Percentiles rank a stretch among this genome's conserved stretches.
These are phyloP conservation scores for Beauveria scarabaeidicola DNA, from an alignment of 2,329 filamentous ascomycete genomes.

Conservation along the genomic window DNA sequence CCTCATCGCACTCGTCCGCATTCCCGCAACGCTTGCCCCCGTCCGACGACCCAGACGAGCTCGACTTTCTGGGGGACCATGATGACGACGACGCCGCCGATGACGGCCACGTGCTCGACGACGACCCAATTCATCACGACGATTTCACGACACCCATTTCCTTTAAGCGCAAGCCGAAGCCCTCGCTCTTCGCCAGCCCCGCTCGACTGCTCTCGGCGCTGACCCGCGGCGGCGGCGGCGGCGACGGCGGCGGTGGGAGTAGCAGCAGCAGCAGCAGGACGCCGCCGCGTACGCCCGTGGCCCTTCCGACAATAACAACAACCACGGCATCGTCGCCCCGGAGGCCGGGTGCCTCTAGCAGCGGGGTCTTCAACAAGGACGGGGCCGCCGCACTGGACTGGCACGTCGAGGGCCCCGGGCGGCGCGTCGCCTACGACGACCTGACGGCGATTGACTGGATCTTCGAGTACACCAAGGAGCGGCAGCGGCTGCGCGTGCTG, in stretches of 20 bases:
- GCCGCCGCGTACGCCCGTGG: constrained; percentile 9
- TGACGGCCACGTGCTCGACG: constrained; percentile 34
- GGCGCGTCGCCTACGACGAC: constrained; percentile 90
- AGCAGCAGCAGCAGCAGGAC: constrained; percentile 15
- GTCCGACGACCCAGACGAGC: constrained; percentile 37
- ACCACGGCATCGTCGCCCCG: background rate
- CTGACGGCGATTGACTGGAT: constrained; percentile 99
- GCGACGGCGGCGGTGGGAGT: constrained; percentile 9
- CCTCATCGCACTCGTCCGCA: constrained; percentile 23
- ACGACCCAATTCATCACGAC: constrained; percentile 45
- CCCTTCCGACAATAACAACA: background rate
- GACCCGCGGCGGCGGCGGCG: constrained; percentile 25
- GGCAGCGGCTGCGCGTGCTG: constrained; percentile 74
- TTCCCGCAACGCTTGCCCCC: constrained; percentile 15
- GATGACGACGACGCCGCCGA: constrained; percentile 29
- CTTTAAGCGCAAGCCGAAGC: constrained; percentile 62
- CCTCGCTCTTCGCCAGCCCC: constrained; percentile 36
- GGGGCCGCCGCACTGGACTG: constrained; percentile 58
- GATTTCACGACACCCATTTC: constrained; percentile 47
- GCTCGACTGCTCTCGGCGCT: constrained; percentile 41
- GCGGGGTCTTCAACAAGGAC: background rate
- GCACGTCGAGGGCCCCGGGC: constrained; percentile 82
- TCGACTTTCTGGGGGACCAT: constrained; percentile 32
- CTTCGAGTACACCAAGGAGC: constrained; percentile 95
- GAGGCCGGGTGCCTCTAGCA: background rate